These are phyloP conservation scores for Trichoderma sp. DNA, from an alignment of 2,329 filamentous ascomycete genomes.

Conservation along the genomic window DNA sequence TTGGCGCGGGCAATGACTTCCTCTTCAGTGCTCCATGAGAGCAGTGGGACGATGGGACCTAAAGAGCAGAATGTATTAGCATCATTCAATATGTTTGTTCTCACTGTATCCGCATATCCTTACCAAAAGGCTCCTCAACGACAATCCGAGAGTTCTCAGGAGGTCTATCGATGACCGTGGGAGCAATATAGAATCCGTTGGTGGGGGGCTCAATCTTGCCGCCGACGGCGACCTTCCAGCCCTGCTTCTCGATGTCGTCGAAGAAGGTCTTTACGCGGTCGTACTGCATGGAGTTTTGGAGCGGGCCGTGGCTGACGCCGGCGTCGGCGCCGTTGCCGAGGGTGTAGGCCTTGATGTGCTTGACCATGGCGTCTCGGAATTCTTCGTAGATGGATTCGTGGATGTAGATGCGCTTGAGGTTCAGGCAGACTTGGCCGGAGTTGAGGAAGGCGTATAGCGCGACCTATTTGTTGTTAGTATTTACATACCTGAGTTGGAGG, in stretches of 20 bases:
- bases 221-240: conserved; percentile 31
- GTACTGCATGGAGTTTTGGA: conserved; percentile 62
- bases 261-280: conserved; percentile 20
- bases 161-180: conserved; percentile 51
- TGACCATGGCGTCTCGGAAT: conserved; percentile 48
- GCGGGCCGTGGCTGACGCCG: conserved; percentile 48
- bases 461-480: conserved; percentile 26
- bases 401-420: conserved; percentile 57
- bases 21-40: conserved; percentile 32
- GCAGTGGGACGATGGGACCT: conserved; percentile 34
- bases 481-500: conserved; percentile 22
- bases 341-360: conserved; percentile 39
- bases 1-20: conserved; percentile 37
- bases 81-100: neutral
- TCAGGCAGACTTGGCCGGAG: conserved; percentile 57
- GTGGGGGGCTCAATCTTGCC: conserved; percentile 47
- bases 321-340: conserved; percentile 42
- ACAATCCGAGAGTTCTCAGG: conserved; percentile 34
- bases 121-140: conserved; percentile 36
- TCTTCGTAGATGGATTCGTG: conserved; percentile 55
- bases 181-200: conserved; percentile 83
- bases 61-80: neutral
- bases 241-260: conserved; percentile 36
- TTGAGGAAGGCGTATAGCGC: conserved; percentile 48
- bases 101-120: too few species aligned